phyloP scores from a whole-genome alignment of 257 asterid species.

The Mentha longifolia region DNA sequence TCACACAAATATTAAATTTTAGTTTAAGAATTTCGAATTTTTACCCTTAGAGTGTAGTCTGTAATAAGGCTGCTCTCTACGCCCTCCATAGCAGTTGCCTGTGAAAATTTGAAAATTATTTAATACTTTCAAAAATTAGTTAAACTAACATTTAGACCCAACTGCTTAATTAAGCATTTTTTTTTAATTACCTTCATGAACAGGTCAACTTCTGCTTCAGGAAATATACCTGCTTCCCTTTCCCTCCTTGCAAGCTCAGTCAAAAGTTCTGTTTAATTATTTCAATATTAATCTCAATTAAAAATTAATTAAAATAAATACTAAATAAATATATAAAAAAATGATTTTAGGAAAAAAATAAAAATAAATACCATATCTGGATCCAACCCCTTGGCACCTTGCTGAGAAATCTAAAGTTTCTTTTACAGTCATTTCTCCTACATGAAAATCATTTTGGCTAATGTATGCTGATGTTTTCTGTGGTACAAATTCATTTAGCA shows the following conservation, averaged over 20 bases:
- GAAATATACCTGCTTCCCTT: slow-evolving; percentile 72
- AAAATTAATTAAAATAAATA: background rate
- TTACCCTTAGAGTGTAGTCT: slow-evolving; percentile 63
- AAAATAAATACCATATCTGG: slow-evolving; percentile 72
- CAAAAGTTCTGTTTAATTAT: slow-evolving; percentile 58
- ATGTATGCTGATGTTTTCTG: slow-evolving; percentile 93
- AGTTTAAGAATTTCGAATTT: background rate
- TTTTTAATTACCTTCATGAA: slow-evolving; percentile 78
- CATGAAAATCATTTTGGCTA: slow-evolving; percentile 93
- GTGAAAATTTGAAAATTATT: slow-evolving; percentile 8
- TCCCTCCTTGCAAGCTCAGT: slow-evolving; percentile 77
- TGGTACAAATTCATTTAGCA: slow-evolving; percentile 73
- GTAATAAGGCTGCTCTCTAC: slow-evolving; percentile 71
- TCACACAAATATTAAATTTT: background rate
- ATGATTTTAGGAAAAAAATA: background rate
- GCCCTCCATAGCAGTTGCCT: slow-evolving; percentile 67
- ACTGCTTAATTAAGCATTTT: background rate
- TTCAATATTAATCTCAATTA: background rate
- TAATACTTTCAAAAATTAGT: background rate
- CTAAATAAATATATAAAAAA: background rate
- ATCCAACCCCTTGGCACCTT: slow-evolving; percentile 89
- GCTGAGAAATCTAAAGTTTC: slow-evolving; percentile 96
- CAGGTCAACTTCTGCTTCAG: slow-evolving; percentile 81
- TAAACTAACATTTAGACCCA: background rate
- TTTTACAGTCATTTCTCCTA: slow-evolving; percentile 94